These are phyloP conservation scores for Solanum commersonii DNA, from an alignment of 257 asterid species.

Conservation along the genomic window DNA sequence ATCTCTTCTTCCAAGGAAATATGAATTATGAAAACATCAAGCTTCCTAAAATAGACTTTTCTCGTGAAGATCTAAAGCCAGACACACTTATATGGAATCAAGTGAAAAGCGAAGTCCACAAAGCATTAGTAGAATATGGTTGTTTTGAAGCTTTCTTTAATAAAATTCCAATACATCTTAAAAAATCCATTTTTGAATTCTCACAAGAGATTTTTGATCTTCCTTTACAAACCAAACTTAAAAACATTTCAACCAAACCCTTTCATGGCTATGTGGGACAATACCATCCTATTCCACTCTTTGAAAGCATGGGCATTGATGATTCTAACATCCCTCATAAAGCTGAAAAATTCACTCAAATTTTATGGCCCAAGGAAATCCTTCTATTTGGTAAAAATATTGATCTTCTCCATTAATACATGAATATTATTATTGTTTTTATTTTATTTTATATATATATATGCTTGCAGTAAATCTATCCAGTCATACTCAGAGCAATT, in stretches of 20 bases:
- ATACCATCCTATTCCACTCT: constrained; percentile 27
- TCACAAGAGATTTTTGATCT: constrained; percentile 37
- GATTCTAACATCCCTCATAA: constrained; percentile 15
- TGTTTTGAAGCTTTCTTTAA: no score
- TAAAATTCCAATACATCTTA: no score
- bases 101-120: no score
- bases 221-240: constrained; percentile 32
- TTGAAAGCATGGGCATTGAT: constrained; percentile 45
- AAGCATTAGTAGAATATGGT: no score
- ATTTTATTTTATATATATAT: not conserved
- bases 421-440: not conserved
- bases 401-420: not conserved
- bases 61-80: no score
- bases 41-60: no score
- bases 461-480: constrained; percentile 22
- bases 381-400: no score
- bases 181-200: not conserved
- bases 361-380: no score
- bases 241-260: constrained; percentile 32
- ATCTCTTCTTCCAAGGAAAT: no score
- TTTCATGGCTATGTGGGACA: constrained; percentile 56
- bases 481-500: constrained; percentile 18
- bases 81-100: no score
- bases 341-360: no score
- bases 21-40: fast-evolving